Evolutionary conservation across 306 rosid species (phyloP), one percentile per base, ranked within the genome.

Genomic region (Malus sylvestris): DNA sequence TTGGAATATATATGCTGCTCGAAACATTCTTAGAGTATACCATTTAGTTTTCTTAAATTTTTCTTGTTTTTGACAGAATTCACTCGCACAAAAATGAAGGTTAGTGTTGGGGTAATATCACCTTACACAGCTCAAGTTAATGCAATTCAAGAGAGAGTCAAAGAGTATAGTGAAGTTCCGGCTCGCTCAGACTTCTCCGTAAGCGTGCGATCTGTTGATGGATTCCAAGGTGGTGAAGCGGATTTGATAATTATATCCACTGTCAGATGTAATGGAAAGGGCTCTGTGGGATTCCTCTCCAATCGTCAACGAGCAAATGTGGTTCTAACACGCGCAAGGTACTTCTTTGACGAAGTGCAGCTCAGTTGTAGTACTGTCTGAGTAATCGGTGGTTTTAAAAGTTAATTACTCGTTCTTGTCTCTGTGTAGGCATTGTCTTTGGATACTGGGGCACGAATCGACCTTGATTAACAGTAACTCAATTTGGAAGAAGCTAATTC

Each of bases 141-240:
- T 57, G 95, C 78, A 76, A 86, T 90, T 73, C 70, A 85, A 29
- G 72, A 86, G 70, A 83, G 72, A 76, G 29, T 90, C 13, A 76
- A 68, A 78, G 22, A 73, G 19, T 83, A 75, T 55, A 52, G n/a
- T 52, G 38, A 32, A 2, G 65, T n/a, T 68, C 1, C 14, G 4
- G 68, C 72, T 6, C 73, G 71, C 68, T 5, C 72, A 1, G 45
- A 58, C 25, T 90, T 88, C 73, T 75, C 76, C 68, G 76, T 86
- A 5, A 84, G 77, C 46, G 88, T 88, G 71, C 85, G 87, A 11
- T 79, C 92, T 8, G 79, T 90, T 14, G 95, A 88, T 70, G 92
- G 90, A 1, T 88, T 90, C 78, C 95, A 90, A 86, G 92, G 92
- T 0, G 89, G 90, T 3, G 95, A 90, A 38, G 85, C 86, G 57